Base-by-base conservation (phyloP, 768 basidiomycete species). In the Psilocybe subaeruginosa region DNA sequence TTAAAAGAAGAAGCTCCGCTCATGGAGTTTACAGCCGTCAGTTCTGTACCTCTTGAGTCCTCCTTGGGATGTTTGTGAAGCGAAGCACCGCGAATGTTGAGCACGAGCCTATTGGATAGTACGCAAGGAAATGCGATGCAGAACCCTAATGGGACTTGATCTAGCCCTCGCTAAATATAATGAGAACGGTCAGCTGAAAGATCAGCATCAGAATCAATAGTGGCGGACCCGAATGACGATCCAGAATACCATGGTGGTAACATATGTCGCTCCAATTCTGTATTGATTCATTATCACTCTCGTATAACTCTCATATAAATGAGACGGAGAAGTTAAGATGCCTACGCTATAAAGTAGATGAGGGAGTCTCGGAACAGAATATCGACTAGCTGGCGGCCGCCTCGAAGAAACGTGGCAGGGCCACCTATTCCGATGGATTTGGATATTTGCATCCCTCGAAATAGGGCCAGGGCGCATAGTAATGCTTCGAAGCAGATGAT, bases 281-380 rank as follows among this genome's bases (percentile, higher is more conserved):
- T 19, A 3, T 8, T n/a, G 6, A 8, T 27, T n/a, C 11, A 8
- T 27, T 17, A n/a, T 23, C 30, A 57, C 16, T 45, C 8, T 16
- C 11, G 12, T 19, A 9, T 27, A 39, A n/a, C 23, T 23, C 23
- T 23, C 23, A 23, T 43, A 23, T 23, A 23, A 23, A 23, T 12
- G 23, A 19, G 8, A 39, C 31, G 5, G 29, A 17, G 43, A 17
- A 5, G 43, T 16, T 11, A 0, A 16, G 30, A 29, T 30, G n/a
- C 57, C 17, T 52, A 58, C 57, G 49, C 48, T 12, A 58, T 9
- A 23, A 51, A 58, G n/a, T 58, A 58, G 5, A 58, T 43, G 4
- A 58, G 16, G 2, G 57, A 58, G 27, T 58, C 57, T 2, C 57
- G 33, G 48, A 58, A 51, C 8, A 58, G 48, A 14, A 58, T 29